Percentiles rank a stretch among this genome's conserved stretches.
Evolutionary conservation across 176 grass and related monocot species (phyloP).

Genomic region (Aegilops speltoides): DNA sequence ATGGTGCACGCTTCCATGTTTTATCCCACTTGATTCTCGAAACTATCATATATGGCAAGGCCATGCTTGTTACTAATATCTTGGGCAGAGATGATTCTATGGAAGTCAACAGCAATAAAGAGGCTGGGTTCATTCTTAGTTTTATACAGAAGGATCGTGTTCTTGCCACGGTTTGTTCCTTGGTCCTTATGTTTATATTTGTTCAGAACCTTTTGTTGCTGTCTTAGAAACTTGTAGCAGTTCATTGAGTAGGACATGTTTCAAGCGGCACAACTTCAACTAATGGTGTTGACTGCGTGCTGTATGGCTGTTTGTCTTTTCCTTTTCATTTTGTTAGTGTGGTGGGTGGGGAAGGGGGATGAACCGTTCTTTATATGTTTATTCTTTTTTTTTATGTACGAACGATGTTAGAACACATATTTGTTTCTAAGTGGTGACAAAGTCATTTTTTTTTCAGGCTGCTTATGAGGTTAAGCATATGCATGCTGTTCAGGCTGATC

Average conservation of each 20-base stretch:
- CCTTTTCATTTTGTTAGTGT: constrained; percentile 5
- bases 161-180: constrained; percentile 61
- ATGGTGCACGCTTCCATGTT: constrained; percentile 84
- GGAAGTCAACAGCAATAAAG: constrained; percentile 65
- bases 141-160: constrained; percentile 92
- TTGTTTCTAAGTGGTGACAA: constrained; percentile 13
- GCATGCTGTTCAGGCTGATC: constrained; percentile 64
- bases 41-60: constrained; percentile 84
- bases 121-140: constrained; percentile 83
- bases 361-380: constrained; percentile 7
- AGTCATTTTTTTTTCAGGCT: constrained; percentile 53
- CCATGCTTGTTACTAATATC: constrained; percentile 76
- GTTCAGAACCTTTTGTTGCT: constrained; percentile 11
- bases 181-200: constrained; percentile 32
- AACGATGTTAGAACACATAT: constrained; percentile 20
- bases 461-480: constrained; percentile 84
- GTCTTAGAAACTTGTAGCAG: not conserved
- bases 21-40: constrained; percentile 90
- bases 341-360: not conserved
- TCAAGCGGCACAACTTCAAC: not conserved
- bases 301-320: constrained; percentile 4
- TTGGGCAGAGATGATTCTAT: constrained; percentile 68
- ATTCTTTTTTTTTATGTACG: not conserved
- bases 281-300: not conserved
- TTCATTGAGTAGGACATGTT: constrained; percentile 13